Conservation (phyloP, 2,329 filamentous ascomycete genomes). For the Fonsecaea erecta region DNA sequence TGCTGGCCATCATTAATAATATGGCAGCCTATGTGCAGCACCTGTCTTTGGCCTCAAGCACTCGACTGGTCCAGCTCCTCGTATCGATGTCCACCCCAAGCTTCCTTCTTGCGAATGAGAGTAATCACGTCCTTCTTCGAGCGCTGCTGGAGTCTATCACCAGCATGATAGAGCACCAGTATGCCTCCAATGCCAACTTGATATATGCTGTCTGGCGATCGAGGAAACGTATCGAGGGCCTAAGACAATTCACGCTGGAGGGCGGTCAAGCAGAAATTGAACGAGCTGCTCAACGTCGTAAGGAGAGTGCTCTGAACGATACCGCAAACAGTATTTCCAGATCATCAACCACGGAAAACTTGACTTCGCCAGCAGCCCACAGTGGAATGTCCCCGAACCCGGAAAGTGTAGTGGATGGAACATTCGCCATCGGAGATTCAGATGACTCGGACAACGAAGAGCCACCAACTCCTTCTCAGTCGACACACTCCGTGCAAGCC, state of each 20-base stretch:
- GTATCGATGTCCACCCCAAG: slow-evolving; percentile 90
- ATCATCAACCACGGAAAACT: slow-evolving; percentile 26
- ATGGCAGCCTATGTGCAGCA: slow-evolving; percentile 82
- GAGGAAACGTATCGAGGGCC: slow-evolving; percentile 78
- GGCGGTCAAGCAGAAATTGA: slow-evolving; percentile 91
- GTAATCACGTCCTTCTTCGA: slow-evolving; percentile 78
- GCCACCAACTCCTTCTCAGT: slow-evolving; percentile 63
- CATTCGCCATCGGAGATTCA: slow-evolving; percentile 86
- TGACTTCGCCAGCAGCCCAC: slow-evolving; percentile 21
- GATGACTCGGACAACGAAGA: slow-evolving; percentile 73
- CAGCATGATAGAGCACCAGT: slow-evolving; percentile 83
- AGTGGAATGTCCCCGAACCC: slow-evolving; percentile 17
- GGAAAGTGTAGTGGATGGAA: slow-evolving; percentile 60
- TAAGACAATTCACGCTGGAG: slow-evolving; percentile 87
- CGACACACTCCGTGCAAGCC: slow-evolving; percentile 58
- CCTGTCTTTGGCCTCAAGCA: slow-evolving; percentile 73
- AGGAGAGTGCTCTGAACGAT: slow-evolving; percentile 58
- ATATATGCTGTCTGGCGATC: slow-evolving; percentile 79
- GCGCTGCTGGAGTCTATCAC: slow-evolving; percentile 89
- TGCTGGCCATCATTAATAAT: slow-evolving; percentile 92
- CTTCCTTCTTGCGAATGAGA: slow-evolving; percentile 89
- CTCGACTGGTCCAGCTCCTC: slow-evolving; percentile 85
- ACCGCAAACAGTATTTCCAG: slow-evolving; percentile 21
- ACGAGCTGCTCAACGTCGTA: slow-evolving; percentile 48
- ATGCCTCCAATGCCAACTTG: slow-evolving; percentile 75